A percentile compares a stretch with the other conserved stretches of the same genome.
Conservation (phyloP, 257 asterid genomes). For the Haberlea rhodopensis region DNA sequence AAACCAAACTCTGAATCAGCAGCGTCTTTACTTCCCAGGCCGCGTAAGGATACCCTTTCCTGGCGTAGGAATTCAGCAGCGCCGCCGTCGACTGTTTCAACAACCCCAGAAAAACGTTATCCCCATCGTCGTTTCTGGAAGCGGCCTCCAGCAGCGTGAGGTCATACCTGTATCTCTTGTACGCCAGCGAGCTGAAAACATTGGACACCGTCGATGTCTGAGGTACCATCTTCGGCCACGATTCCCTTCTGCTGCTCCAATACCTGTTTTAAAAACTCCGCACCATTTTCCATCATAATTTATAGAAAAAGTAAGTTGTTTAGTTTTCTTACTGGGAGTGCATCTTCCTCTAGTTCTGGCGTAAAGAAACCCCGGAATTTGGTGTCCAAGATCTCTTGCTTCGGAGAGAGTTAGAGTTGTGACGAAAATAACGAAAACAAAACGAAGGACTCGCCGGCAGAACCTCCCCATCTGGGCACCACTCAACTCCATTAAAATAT, state of each 20-base stretch:
- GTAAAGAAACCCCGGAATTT: constrained; percentile 65
- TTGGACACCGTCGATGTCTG: constrained; percentile 63
- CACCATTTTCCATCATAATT: too few species aligned
- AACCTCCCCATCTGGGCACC: too few species aligned
- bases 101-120: constrained; percentile 43
- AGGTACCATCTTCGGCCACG: constrained; percentile 91
- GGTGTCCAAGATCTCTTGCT: constrained; percentile 18
- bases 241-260: constrained; percentile 75
- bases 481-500: background rate
- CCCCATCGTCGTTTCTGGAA: constrained; percentile 42
- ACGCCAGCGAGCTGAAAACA: constrained; percentile 73
- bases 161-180: constrained; percentile 60
- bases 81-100: constrained; percentile 85
- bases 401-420: constrained; percentile 20
- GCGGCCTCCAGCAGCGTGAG: constrained; percentile 73
- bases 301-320: too few species aligned
- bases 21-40: constrained; percentile 87
- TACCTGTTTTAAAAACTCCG: constrained; percentile 44
- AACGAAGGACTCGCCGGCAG: constrained; percentile 18
- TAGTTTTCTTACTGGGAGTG: constrained; percentile 63
- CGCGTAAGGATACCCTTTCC: constrained; percentile 65
- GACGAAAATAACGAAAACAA: constrained; percentile 16
- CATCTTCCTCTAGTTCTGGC: constrained; percentile 76
- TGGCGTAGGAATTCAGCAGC: constrained; percentile 69
- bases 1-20: constrained; percentile 68